Evolutionary conservation across 2,329 filamentous ascomycete species (phyloP).

Genomic region (Beauveria sp.): DNA sequence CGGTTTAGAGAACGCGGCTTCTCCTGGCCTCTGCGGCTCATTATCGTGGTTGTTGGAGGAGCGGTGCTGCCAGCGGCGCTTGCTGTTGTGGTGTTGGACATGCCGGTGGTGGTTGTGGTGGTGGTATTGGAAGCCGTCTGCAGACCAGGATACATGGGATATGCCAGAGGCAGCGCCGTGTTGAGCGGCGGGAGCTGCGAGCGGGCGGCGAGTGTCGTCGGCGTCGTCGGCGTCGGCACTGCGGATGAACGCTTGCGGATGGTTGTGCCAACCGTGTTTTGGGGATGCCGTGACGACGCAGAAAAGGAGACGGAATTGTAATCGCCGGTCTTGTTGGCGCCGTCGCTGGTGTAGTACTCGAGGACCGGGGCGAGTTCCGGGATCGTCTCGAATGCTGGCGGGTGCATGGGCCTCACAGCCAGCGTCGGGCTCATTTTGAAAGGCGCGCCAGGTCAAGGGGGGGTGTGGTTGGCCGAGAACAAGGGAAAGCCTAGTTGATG

Average conservation of each 20-base stretch:
- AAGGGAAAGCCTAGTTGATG: background rate
- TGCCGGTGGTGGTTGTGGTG: background rate
- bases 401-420: slow-evolving; percentile 12
- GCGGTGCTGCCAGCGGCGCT: background rate
- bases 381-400: slow-evolving; percentile 13
- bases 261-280: no score
- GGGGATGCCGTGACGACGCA: background rate
- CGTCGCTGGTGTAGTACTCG: background rate
- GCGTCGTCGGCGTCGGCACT: background rate
- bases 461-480: background rate
- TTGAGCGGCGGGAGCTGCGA: slow-evolving; percentile 3
- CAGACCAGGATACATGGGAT: slow-evolving; percentile 26
- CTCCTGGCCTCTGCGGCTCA: slow-evolving; percentile 14
- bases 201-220: background rate
- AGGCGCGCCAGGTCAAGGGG: background rate
- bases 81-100: background rate
- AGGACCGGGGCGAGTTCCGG: slow-evolving; percentile 11
- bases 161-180: slow-evolving; percentile 10
- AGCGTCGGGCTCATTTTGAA: slow-evolving; percentile 15
- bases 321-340: slow-evolving; percentile 2
- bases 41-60: background rate
- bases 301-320: background rate
- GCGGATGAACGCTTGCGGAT: background rate
- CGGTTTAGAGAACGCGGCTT: slow-evolving; percentile 24
- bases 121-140: slow-evolving; percentile 16